A percentile compares a stretch with the other conserved stretches of the same genome.
Conservation (phyloP, 2,329 filamentous ascomycete species). For the Aspergillus ustus region DNA sequence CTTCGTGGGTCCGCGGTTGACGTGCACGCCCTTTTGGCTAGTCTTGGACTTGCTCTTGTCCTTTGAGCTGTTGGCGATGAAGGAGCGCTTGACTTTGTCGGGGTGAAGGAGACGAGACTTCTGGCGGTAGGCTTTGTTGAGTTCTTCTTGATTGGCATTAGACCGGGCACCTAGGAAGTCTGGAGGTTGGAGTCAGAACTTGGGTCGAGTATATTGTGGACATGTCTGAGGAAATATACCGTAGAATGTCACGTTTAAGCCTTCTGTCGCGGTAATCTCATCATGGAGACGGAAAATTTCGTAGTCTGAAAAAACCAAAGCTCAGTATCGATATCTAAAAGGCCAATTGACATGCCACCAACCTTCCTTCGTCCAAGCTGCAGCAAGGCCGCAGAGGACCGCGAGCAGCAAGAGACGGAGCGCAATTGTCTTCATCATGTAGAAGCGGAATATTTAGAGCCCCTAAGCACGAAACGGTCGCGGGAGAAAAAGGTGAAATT, state of each 20-base stretch:
- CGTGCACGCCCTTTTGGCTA: constrained; percentile 65
- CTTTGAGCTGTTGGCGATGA: constrained; percentile 70
- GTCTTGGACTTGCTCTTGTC: constrained; percentile 55
- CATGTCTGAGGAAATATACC: constrained; percentile 38
- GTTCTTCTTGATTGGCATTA: constrained; percentile 78
- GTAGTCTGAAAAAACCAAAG: constrained; percentile 66
- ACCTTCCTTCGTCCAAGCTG: constrained; percentile 89
- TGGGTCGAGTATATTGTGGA: constrained; percentile 10
- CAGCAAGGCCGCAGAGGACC: constrained; percentile 68
- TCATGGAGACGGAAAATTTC: constrained; percentile 97
- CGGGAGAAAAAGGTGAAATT: constrained; percentile 9
- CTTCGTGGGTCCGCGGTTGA: constrained; percentile 72
- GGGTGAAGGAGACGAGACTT: constrained; percentile 83
- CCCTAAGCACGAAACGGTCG: constrained; percentile 24
- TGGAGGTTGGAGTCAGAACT: constrained; percentile 24
- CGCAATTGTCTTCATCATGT: constrained; percentile 70
- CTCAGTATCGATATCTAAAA: not conserved
- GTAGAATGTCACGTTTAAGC: constrained; percentile 85
- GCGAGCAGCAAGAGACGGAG: constrained; percentile 71
- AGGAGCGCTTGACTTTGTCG: constrained; percentile 90
- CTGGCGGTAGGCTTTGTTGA: constrained; percentile 93
- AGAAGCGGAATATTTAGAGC: constrained; percentile 30
- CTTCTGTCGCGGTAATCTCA: constrained; percentile 78
- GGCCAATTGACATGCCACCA: constrained; percentile 32
- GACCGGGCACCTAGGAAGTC: constrained; percentile 81